Evolutionary conservation across 805 yeast species (phyloP), one percentile per base, ranked within the genome.

Genomic region (Suhomyces canberraensis): DNA sequence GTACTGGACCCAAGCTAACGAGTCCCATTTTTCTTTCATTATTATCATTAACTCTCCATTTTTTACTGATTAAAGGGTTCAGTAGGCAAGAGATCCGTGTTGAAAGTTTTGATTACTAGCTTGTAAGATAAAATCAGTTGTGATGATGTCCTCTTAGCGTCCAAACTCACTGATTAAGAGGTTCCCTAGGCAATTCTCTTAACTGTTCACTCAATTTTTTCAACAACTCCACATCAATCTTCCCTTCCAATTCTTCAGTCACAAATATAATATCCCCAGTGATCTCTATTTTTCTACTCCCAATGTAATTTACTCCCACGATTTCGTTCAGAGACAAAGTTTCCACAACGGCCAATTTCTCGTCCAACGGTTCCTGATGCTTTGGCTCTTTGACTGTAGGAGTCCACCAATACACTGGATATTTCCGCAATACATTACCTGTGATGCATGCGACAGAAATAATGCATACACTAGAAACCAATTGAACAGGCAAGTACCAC

Each of bases 1-100:
- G 60, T 31, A 93, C 58, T 0, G 98, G 98, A 0, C 98, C 98
- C 19, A 93, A 58, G 48, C 95, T 84, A 4, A 86, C 72, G n/a
- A n/a, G n/a, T n/a, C n/a, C n/a, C n/a, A n/a, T n/a, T n/a, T n/a
- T n/a, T n/a, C n/a, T n/a, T n/a, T n/a, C n/a, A n/a, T n/a, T n/a
- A n/a, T n/a, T n/a, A n/a, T n/a, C n/a, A n/a, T n/a, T n/a, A n/a
- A n/a, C n/a, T n/a, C n/a, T n/a, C n/a, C n/a, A n/a, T n/a, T n/a
- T n/a, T n/a, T n/a, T n/a, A n/a, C n/a, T n/a, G n/a, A n/a, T n/a
- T n/a, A n/a, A n/a, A n/a, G n/a, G n/a, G n/a, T n/a, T n/a, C n/a
- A n/a, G n/a, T n/a, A n/a, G n/a, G n/a, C n/a, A n/a, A n/a, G n/a
- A n/a, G n/a, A n/a, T n/a, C n/a, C n/a, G n/a, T n/a, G n/a, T n/a